Conservation (phyloP, 73 alveolate species). For the Paramecium sexaurelia region DNA sequence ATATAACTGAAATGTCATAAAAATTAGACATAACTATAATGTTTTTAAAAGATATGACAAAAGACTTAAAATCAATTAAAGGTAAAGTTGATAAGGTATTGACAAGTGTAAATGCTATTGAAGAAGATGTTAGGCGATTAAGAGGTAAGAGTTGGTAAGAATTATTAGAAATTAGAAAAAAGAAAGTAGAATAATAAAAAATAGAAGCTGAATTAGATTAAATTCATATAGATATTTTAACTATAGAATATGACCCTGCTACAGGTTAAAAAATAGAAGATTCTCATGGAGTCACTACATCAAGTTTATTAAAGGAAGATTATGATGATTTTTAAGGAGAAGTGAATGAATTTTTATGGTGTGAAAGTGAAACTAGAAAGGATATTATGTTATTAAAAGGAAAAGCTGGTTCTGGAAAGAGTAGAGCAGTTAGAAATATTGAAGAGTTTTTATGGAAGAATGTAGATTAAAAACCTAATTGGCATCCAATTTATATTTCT, state of each 20-base stretch:
- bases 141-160: not conserved
- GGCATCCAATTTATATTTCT: not conserved
- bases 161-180: not conserved
- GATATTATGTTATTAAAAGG: slow-evolving; percentile 6
- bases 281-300: not conserved
- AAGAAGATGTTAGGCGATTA: not conserved
- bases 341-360: not conserved
- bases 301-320: not conserved
- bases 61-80: not conserved
- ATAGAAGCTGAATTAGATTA: not conserved
- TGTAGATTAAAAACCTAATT: not conserved
- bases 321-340: not conserved
- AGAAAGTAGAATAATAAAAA: not conserved
- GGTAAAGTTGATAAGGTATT: not conserved
- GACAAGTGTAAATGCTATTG: not conserved
- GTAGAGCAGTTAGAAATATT: not conserved
- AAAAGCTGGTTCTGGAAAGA: slow-evolving; percentile 25
- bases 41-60: not conserved
- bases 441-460: not conserved
- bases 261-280: not conserved
- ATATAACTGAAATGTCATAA: not conserved
- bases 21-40: not conserved
- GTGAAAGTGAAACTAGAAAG: not conserved
- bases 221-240: not conserved
- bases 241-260: not conserved